Conservation (phyloP, 1,284 basidiomycete species). For the Moesziomyces sp. region DNA sequence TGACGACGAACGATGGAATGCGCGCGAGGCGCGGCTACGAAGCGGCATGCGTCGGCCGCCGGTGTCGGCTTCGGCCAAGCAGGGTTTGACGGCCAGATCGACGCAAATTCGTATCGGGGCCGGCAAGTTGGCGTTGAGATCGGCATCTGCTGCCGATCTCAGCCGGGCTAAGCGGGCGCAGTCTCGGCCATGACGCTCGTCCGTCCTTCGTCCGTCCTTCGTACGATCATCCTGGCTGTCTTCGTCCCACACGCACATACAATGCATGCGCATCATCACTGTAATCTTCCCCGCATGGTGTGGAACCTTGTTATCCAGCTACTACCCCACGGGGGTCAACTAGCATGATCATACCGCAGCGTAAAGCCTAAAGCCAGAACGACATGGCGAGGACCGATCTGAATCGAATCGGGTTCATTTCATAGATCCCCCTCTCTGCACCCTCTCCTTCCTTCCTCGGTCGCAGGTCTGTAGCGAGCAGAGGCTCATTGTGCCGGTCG, state of each 20-base stretch:
- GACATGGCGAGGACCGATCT: neutral
- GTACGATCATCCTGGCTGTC: neutral
- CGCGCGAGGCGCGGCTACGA: neutral
- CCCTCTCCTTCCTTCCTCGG: neutral
- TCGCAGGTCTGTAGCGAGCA: neutral
- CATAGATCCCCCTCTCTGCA: neutral
- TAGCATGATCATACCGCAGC: neutral
- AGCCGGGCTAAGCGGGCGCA: constrained; percentile 15
- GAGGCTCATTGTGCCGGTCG: constrained; percentile 9
- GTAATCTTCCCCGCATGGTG: too few relatives aligned
- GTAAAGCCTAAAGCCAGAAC: neutral
- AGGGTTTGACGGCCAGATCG: constrained; percentile 28
- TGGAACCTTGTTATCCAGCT: too few relatives aligned
- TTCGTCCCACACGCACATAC: too few relatives aligned
- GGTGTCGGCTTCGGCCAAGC: constrained; percentile 8
- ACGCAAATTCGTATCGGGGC: neutral
- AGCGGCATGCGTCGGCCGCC: neutral
- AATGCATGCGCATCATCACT: too few relatives aligned
- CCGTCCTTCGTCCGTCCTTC: neutral
- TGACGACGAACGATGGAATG: too few relatives aligned
- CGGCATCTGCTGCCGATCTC: constrained; percentile 3
- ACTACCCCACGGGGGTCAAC: too few relatives aligned
- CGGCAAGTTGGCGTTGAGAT: neutral
- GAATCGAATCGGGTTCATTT: neutral
- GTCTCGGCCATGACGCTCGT: constrained; percentile 6